These are phyloP conservation scores for Notholithocarpus densiflorus DNA, from an alignment of 306 rosid species.

Conservation along the genomic window DNA sequence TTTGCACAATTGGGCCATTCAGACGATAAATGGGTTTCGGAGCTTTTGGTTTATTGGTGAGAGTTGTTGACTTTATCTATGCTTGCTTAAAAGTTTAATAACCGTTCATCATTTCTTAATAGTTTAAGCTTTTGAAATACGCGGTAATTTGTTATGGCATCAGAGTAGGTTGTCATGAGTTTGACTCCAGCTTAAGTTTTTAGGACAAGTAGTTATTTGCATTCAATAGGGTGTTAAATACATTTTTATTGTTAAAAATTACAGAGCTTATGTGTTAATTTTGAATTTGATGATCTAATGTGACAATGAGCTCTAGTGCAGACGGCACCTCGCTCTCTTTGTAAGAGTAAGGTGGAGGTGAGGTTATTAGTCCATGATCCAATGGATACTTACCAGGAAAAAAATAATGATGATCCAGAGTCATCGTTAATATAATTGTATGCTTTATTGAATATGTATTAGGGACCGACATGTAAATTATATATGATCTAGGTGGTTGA, in stretches of 20 bases:
- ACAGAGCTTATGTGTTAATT: background rate
- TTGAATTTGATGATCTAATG: background rate
- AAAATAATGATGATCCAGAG: background rate
- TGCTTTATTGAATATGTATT: background rate
- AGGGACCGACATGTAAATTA: background rate
- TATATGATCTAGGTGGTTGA: too few relatives aligned
- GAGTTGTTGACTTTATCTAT: background rate
- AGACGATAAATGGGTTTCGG: constrained; percentile 48
- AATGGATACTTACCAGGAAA: too few relatives aligned
- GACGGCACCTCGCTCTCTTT: too few relatives aligned
- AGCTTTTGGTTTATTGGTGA: constrained; percentile 60
- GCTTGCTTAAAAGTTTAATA: background rate
- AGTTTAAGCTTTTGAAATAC: too few relatives aligned
- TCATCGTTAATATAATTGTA: background rate
- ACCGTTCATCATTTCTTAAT: background rate
- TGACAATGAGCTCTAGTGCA: too few relatives aligned
- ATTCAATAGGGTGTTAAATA: background rate
- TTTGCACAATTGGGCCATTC: constrained; percentile 42
- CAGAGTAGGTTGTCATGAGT: too few relatives aligned
- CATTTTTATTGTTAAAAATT: background rate
- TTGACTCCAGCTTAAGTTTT: too few relatives aligned
- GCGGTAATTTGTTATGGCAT: too few relatives aligned
- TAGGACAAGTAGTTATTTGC: background rate
- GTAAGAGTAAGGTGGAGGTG: too few relatives aligned
- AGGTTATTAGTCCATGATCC: too few relatives aligned